Percentiles rank a stretch among this genome's conserved stretches.
phyloP scores from a whole-genome alignment of 2,329 filamentous ascomycete species.

The Claviceps paspali region DNA sequence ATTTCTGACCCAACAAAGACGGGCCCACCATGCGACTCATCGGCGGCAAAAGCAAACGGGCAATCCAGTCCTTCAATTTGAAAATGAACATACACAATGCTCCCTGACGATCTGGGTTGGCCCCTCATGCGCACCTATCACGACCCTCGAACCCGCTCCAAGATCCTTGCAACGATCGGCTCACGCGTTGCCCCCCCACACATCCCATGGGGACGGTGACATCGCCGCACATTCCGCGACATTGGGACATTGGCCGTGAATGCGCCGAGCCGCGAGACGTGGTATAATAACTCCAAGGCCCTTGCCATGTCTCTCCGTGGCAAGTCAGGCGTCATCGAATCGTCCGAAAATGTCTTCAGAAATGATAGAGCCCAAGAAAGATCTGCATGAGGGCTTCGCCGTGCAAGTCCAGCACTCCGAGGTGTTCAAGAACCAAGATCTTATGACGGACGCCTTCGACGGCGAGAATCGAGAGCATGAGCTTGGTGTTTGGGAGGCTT shows the following conservation, averaged over 20 bases:
- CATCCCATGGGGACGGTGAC: background rate
- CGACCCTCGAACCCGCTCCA: background rate
- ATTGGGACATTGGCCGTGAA: background rate
- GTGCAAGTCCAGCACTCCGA: conserved; percentile 18
- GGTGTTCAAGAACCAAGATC: conserved; percentile 18
- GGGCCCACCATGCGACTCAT: too few species aligned
- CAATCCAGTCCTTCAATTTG: too few species aligned
- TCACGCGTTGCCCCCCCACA: background rate
- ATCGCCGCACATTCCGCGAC: background rate
- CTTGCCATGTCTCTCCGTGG: background rate
- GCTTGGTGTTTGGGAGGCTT: conserved; percentile 23
- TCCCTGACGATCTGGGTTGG: too few species aligned
- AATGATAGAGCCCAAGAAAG: conserved; percentile 3
- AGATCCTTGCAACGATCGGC: background rate
- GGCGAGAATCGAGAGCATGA: conserved; percentile 28
- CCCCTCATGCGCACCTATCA: conserved; percentile 4
- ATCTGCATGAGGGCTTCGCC: conserved; percentile 3
- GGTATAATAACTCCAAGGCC: background rate
- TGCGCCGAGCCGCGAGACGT: background rate
- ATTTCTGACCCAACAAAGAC: too few species aligned
- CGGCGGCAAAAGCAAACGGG: too few species aligned
- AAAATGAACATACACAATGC: too few species aligned
- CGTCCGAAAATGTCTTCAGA: conserved; percentile 1
- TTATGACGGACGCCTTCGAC: conserved; percentile 25
- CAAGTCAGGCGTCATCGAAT: background rate